Evolutionary conservation across 257 asterid genomes (phyloP).

Genomic region (Agastache rugosa): DNA sequence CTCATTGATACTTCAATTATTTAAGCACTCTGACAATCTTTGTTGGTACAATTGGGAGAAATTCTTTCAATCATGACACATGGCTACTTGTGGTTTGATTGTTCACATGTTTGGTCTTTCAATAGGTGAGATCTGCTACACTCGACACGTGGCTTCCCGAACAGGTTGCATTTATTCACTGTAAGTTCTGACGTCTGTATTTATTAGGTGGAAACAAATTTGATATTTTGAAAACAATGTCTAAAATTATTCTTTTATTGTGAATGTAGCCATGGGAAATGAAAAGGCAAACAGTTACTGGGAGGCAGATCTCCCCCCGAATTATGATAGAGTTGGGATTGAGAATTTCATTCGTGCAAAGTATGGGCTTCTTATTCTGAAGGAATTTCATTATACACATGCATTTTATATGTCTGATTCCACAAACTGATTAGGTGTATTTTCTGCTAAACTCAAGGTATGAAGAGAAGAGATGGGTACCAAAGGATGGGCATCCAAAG

Average conservation of each 20-base stretch:
- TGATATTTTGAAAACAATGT: slow-evolving; percentile 7
- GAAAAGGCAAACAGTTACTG: slow-evolving; percentile 94
- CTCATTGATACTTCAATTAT: slow-evolving; percentile 3
- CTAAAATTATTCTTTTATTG: slow-evolving; percentile 31
- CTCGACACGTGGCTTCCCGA: slow-evolving; percentile 99
- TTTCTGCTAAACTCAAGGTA: slow-evolving; percentile 56
- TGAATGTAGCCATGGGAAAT: slow-evolving; percentile 88
- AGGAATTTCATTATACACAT: slow-evolving; percentile 14
- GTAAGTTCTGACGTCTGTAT: slow-evolving; percentile 55
- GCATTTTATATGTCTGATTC: slow-evolving; percentile 28
- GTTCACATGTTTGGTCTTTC: slow-evolving; percentile 30
- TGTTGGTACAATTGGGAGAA: neutral
- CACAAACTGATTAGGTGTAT: slow-evolving; percentile 37
- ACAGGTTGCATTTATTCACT: slow-evolving; percentile 94
- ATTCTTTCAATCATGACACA: neutral
- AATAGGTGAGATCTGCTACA: slow-evolving; percentile 97
- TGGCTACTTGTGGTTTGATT: slow-evolving; percentile 30
- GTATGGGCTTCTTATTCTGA: slow-evolving; percentile 53
- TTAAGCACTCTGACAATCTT: slow-evolving; percentile 1
- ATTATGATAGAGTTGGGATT: slow-evolving; percentile 98
- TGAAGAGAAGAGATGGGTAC: slow-evolving; percentile 93
- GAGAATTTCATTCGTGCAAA: slow-evolving; percentile 99
- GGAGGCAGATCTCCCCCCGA: slow-evolving; percentile 99
- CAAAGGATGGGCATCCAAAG: slow-evolving; percentile 73
- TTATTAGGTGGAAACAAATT: slow-evolving; percentile 12